Conservation (phyloP, 2,329 filamentous ascomycete species). For the Aspergillus versicolor region DNA sequence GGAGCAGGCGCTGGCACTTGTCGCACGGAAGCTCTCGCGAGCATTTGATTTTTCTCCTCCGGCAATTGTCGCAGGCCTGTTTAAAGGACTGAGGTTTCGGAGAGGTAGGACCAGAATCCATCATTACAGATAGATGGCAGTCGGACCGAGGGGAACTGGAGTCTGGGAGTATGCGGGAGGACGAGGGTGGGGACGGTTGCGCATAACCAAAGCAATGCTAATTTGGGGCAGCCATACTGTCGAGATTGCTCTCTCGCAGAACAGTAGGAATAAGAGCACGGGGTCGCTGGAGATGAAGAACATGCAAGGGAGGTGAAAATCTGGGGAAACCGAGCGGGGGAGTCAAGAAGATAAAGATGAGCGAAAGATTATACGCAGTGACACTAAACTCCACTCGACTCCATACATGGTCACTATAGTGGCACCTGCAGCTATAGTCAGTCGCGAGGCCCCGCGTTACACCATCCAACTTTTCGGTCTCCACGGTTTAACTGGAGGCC, state of each 20-base stretch:
- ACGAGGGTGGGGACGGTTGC: not conserved
- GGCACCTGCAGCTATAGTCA: conserved; percentile 6
- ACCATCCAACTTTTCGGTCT: not conserved
- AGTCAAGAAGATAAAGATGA: conserved; percentile 10
- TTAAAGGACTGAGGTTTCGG: conserved; percentile 27
- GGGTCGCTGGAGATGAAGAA: not conserved
- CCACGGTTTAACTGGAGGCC: no score
- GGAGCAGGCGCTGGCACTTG: conserved; percentile 37
- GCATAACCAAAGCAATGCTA: not conserved
- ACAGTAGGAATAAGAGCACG: not conserved
- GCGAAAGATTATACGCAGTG: conserved; percentile 5
- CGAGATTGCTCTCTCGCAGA: not conserved
- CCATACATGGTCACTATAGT: not conserved
- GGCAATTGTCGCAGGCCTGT: conserved; percentile 44
- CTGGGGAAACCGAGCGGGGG: conserved; percentile 17
- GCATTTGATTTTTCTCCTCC: conserved; percentile 45
- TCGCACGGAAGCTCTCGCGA: conserved; percentile 42
- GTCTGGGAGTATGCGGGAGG: not conserved
- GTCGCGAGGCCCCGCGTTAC: conserved; percentile 5
- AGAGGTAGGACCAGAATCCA: conserved; percentile 21
- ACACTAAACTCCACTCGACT: not conserved
- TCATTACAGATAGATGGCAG: conserved; percentile 9
- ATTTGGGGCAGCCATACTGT: not conserved
- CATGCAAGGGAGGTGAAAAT: conserved; percentile 8
- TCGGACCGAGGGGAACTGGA: no score